Evolutionary conservation across 441 rosid species (phyloP).

Genomic region (Breynia disticha): DNA sequence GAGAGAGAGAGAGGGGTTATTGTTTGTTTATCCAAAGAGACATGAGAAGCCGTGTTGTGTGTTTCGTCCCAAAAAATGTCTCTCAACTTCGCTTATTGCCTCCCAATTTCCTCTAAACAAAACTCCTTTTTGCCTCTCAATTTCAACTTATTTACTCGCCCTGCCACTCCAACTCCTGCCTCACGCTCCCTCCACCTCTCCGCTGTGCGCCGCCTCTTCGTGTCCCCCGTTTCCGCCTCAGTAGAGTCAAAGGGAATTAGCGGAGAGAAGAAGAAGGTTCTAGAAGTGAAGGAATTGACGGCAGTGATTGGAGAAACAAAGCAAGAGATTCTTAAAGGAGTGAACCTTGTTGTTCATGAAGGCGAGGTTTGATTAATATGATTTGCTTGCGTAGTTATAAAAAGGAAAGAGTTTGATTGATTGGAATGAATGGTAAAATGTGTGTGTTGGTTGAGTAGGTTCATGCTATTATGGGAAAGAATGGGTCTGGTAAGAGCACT

Average conservation of each 20-base stretch:
- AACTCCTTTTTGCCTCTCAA: not conserved
- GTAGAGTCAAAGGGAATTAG: constrained; percentile 13
- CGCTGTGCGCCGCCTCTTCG: constrained; percentile 14
- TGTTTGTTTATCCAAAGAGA: not conserved
- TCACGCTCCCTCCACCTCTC: constrained; percentile 18
- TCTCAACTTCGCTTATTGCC: not conserved
- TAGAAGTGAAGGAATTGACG: constrained; percentile 64
- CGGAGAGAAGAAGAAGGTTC: constrained; percentile 41
- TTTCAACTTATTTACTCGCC: constrained; percentile 2
- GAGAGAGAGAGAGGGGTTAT: not conserved
- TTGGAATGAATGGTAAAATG: not conserved
- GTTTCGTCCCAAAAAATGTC: not conserved
- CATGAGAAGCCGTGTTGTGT: too few species aligned
- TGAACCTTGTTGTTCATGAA: constrained; percentile 53
- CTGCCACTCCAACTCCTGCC: constrained; percentile 12
- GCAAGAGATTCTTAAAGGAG: constrained; percentile 79
- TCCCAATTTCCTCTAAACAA: not conserved
- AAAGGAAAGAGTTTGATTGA: not conserved
- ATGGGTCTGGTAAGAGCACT: constrained; percentile 98
- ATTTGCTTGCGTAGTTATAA: not conserved
- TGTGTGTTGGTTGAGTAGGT: constrained; percentile 28
- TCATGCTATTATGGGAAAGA: constrained; percentile 95
- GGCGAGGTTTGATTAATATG: constrained; percentile 51
- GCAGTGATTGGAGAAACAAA: constrained; percentile 70
- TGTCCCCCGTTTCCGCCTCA: constrained; percentile 13